Evolutionary conservation across 352 stramenopile genomes (phyloP).

Genomic region (Phytophthora citrophthora): DNA sequence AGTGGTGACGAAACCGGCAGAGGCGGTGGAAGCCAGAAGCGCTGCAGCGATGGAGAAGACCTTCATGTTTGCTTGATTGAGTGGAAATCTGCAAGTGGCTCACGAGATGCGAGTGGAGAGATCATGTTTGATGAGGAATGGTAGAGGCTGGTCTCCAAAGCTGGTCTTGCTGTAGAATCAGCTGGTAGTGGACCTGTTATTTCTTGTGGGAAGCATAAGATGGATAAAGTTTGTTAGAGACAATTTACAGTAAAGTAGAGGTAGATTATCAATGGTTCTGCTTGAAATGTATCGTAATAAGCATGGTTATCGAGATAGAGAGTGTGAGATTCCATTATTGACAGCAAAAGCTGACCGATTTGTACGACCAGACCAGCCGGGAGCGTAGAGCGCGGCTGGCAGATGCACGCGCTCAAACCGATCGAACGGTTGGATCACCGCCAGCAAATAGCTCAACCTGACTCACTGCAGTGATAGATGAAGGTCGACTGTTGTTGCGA

Average conservation of each 20-base stretch:
- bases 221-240: no score
- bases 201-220: no score
- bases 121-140: neutral
- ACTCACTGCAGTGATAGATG: constrained; percentile 3
- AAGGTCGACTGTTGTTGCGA: neutral
- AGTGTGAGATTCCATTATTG: neutral
- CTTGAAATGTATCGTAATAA: no score
- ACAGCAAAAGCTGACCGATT: constrained; percentile 6
- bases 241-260: no score
- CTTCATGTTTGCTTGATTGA: constrained; percentile 30
- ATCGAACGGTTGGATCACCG: neutral
- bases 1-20: constrained; percentile 36
- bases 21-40: constrained; percentile 6
- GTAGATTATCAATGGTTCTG: no score
- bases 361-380: constrained; percentile 19
- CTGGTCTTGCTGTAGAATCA: constrained; percentile 21
- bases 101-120: constrained; percentile 11
- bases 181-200: neutral
- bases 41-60: constrained; percentile 20
- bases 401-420: constrained; percentile 12
- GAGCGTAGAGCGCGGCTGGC: no score
- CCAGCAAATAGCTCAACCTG: neutral
- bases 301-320: neutral
- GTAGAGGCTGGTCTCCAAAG: constrained; percentile 16
- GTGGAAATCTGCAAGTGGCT: constrained; percentile 30